Percentiles rank a stretch among this genome's conserved stretches.
Conservation (phyloP, 1,284 basidiomycete species). For the Exobasidium rhododendri region DNA sequence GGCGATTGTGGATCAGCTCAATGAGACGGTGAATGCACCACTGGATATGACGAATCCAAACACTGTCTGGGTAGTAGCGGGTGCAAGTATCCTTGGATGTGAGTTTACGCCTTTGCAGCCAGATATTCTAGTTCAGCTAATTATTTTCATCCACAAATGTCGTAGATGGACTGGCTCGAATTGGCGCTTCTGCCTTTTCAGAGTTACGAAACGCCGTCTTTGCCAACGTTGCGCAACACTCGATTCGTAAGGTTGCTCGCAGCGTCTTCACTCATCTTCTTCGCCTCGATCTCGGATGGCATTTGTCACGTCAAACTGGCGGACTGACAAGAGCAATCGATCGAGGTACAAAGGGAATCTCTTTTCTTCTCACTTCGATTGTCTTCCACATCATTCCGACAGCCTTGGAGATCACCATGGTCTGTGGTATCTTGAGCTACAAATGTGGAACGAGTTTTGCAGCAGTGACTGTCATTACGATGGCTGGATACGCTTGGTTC, state of each 20-base stretch:
- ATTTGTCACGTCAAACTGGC: conserved; percentile 88
- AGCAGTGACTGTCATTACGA: conserved; percentile 77
- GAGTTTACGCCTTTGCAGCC: too few relatives aligned
- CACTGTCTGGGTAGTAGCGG: conserved; percentile 86
- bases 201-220: conserved; percentile 95
- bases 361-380: conserved; percentile 87
- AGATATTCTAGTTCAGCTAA: conserved; percentile 59
- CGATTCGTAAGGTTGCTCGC: conserved; percentile 86
- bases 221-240: conserved; percentile 89
- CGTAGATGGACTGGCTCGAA: conserved; percentile 76
- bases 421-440: conserved; percentile 93
- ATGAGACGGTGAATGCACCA: conserved; percentile 56
- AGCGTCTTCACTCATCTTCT: conserved; percentile 91
- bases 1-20: conserved; percentile 79
- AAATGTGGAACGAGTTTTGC: conserved; percentile 98
- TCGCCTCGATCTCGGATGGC: conserved; percentile 85
- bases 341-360: conserved; percentile 94
- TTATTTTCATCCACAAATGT: too few relatives aligned
- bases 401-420: conserved; percentile 90
- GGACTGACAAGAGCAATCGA: conserved; percentile 95
- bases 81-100: conserved; percentile 74
- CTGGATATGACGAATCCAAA: conserved; percentile 72
- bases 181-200: conserved; percentile 82
- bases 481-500: conserved; percentile 93
- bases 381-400: conserved; percentile 95